Percentiles rank a stretch among this genome's conserved stretches.
Evolutionary conservation across 2,329 filamentous ascomycete species (phyloP).

Genomic region (Penicillium glabrum): DNA sequence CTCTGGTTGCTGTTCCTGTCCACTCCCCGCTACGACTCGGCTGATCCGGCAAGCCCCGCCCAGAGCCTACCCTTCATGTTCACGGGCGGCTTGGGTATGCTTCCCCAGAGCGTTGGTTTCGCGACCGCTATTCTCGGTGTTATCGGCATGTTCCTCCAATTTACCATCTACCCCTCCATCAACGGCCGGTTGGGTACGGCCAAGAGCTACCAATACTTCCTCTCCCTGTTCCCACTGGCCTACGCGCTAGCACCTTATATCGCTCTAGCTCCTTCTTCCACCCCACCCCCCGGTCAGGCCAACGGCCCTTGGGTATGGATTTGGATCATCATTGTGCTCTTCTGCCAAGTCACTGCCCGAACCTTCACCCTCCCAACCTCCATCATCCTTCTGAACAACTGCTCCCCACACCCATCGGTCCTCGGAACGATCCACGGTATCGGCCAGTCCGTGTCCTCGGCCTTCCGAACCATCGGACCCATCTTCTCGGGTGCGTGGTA

Average conservation of each 20-base stretch:
- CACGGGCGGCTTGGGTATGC: conserved; percentile 70
- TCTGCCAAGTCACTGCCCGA: conserved; percentile 69
- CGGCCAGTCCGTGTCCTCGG: conserved; percentile 56
- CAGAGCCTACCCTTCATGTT: conserved; percentile 57
- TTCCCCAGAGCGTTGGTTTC: conserved; percentile 67
- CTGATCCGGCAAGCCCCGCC: conserved; percentile 43
- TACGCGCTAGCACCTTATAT: conserved; percentile 74
- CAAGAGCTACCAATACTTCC: conserved; percentile 64
- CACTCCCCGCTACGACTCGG: conserved; percentile 58
- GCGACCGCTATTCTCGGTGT: conserved; percentile 73
- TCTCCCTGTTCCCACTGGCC: conserved; percentile 69
- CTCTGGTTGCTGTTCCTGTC: conserved; percentile 78
- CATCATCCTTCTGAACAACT: conserved; percentile 62
- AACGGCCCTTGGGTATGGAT: conserved; percentile 59
- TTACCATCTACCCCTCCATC: conserved; percentile 68
- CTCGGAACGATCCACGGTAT: conserved; percentile 61
- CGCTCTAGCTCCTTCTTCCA: conserved; percentile 62
- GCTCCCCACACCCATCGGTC: conserved; percentile 59
- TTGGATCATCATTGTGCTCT: conserved; percentile 63
- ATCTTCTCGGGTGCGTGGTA: conserved; percentile 58
- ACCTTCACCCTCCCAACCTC: conserved; percentile 66
- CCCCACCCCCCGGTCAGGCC: conserved; percentile 40
- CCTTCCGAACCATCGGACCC: conserved; percentile 58
- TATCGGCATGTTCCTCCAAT: conserved; percentile 71
- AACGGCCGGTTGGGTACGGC: conserved; percentile 68